Conservation (phyloP, 768 basidiomycete genomes). For the Boletus insuetus region DNA sequence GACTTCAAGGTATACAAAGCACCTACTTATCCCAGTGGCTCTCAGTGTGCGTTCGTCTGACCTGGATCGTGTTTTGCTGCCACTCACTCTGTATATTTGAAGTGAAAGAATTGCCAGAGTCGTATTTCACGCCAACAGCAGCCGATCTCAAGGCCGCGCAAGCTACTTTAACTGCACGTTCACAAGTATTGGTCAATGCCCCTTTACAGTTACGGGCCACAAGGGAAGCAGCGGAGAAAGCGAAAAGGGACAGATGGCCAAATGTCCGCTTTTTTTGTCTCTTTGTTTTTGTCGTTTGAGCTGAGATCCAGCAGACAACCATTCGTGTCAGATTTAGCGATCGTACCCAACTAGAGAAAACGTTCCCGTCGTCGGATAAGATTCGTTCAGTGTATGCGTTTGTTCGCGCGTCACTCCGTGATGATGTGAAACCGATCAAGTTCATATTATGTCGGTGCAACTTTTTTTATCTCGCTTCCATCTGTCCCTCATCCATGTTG, state of each 20-base stretch:
- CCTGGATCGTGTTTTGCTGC: not conserved
- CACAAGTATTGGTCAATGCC: conserved; percentile 61
- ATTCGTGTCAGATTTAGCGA: conserved; percentile 83
- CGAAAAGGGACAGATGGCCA: conserved; percentile 69
- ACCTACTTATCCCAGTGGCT: conserved; percentile 28
- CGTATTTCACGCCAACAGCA: conserved; percentile 69
- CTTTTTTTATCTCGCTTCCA: not conserved
- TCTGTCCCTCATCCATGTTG: not conserved
- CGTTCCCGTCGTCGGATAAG: conserved; percentile 74
- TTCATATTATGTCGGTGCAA: conserved; percentile 74
- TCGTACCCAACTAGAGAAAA: conserved; percentile 75
- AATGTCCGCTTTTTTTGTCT: conserved; percentile 40
- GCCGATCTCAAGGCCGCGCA: conserved; percentile 72
- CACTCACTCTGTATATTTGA: conserved; percentile 6
- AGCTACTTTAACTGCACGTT: conserved; percentile 55
- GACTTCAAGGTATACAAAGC: conserved; percentile 52
- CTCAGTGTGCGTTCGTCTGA: conserved; percentile 33
- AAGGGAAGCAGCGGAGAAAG: conserved; percentile 60
- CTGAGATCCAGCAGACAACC: conserved; percentile 53
- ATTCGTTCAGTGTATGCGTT: conserved; percentile 85
- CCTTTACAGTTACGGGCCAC: conserved; percentile 65
- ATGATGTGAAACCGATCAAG: conserved; percentile 75
- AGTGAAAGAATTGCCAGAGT: conserved; percentile 60
- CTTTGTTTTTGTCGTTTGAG: not conserved
- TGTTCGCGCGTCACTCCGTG: conserved; percentile 65